A percentile compares a stretch with the other conserved stretches of the same genome.
Conservation (phyloP, 306 rosid genomes). For the Medicago ruthenica region DNA sequence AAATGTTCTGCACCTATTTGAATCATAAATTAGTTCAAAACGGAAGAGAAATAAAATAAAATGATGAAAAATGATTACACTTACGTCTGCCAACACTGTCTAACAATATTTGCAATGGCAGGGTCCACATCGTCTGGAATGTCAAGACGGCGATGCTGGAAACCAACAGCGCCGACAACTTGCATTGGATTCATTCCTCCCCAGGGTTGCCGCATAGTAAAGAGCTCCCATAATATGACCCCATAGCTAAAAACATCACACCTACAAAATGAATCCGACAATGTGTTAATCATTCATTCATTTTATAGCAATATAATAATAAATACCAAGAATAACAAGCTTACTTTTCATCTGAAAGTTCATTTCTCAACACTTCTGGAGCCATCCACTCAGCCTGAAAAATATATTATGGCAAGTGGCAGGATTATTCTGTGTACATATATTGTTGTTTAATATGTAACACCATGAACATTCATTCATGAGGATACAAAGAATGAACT, state of each 20-base stretch:
- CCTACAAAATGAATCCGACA: conserved; percentile 46
- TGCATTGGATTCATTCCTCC: conserved; percentile 99
- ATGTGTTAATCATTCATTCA: background rate
- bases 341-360: conserved; percentile 97
- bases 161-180: conserved; percentile 99
- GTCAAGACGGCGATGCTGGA: conserved; percentile 99
- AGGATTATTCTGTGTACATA: background rate
- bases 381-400: conserved; percentile 99
- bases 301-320: conserved; percentile 9
- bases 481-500: conserved; percentile 19
- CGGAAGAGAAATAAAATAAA: conserved; percentile 7
- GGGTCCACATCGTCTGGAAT: conserved; percentile 88
- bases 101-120: conserved; percentile 73
- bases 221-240: conserved; percentile 97
- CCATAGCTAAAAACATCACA: conserved; percentile 96
- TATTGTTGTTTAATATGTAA: background rate
- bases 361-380: conserved; percentile 97
- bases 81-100: conserved; percentile 97
- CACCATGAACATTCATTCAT: conserved; percentile 8
- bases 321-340: conserved; percentile 37
- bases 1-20: conserved; percentile 5
- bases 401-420: conserved; percentile 16
- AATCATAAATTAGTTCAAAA: conserved; percentile 17
- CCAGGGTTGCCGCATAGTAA: conserved; percentile 95
- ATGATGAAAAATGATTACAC: conserved; percentile 39